These are phyloP conservation scores for Arthonia radiata DNA, from an alignment of 495 filamentous ascomycete genomes.

Conservation along the genomic window DNA sequence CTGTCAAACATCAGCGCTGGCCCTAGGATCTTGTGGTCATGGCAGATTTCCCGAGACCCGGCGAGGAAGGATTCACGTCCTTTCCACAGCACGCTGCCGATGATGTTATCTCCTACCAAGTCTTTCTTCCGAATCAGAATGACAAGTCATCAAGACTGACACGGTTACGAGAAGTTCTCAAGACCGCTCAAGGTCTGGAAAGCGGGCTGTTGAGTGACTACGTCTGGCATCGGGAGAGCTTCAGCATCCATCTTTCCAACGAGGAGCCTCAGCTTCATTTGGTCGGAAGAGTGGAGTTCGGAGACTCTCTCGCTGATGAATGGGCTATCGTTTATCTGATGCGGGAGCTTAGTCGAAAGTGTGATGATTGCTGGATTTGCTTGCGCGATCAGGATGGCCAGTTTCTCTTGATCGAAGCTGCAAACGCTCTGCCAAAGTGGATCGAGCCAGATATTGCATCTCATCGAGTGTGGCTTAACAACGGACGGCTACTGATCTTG, in stretches of 20 bases:
- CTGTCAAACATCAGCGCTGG: too few species aligned
- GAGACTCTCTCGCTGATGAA: conserved; percentile 88
- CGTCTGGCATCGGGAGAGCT: conserved; percentile 81
- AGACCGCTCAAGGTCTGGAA: too few species aligned
- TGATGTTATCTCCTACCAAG: too few species aligned
- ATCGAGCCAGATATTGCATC: conserved; percentile 74
- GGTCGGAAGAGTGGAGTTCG: conserved; percentile 50
- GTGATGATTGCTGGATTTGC: conserved; percentile 54
- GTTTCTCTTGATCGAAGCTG: conserved; percentile 85
- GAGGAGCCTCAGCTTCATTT: background rate
- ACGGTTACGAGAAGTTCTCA: too few species aligned
- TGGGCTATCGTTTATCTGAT: conserved; percentile 88
- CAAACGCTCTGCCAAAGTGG: conserved; percentile 69
- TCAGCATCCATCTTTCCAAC: conserved; percentile 29
- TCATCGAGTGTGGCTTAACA: conserved; percentile 64
- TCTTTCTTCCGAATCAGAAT: too few species aligned
- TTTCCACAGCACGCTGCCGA: too few species aligned
- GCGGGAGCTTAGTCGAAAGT: conserved; percentile 50
- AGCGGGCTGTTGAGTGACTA: conserved; percentile 55
- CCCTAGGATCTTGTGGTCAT: too few species aligned
- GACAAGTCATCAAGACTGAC: too few species aligned
- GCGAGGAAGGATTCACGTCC: too few species aligned
- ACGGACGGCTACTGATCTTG: conserved; percentile 48
- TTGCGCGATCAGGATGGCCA: conserved; percentile 77
- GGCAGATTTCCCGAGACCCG: too few species aligned